These are phyloP conservation scores for Yamadazyma conglobata DNA, from an alignment of 1,139 yeast species.

Conservation along the genomic window DNA sequence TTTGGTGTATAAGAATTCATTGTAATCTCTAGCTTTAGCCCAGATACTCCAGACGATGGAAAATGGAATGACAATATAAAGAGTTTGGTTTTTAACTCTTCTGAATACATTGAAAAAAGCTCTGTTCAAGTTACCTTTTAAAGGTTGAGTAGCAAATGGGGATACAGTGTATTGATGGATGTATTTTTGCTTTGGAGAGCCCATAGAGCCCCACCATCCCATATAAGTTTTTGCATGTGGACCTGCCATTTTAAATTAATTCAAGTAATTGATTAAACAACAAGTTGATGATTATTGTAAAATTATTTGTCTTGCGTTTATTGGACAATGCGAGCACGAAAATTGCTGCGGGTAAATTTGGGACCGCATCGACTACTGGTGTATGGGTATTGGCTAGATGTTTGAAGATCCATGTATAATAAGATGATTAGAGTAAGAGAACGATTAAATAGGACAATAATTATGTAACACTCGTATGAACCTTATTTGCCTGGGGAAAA, in stretches of 20 bases:
- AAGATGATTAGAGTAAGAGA: too few relatives aligned
- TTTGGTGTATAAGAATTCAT: slow-evolving; percentile 93
- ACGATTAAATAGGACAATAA: too few relatives aligned
- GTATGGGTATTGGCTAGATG: too few relatives aligned
- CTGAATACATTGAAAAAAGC: slow-evolving; percentile 93
- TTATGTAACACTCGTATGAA: too few relatives aligned
- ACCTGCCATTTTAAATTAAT: slow-evolving; percentile 48
- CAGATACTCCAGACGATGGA: slow-evolving; percentile 81
- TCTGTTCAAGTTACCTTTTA: slow-evolving; percentile 81
- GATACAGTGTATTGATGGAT: slow-evolving; percentile 84
- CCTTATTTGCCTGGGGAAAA: too few relatives aligned
- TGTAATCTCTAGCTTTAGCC: slow-evolving; percentile 86
- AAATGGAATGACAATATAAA: slow-evolving; percentile 77
- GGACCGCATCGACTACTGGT: background rate
- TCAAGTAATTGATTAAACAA: slow-evolving; percentile 1
- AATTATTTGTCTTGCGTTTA: slow-evolving; percentile 10
- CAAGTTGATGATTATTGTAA: slow-evolving; percentile 6
- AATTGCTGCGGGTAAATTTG: slow-evolving; percentile 4
- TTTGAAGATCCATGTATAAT: too few relatives aligned
- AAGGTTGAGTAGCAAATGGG: slow-evolving; percentile 90
- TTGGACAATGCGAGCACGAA: slow-evolving; percentile 10
- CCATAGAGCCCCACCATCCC: slow-evolving; percentile 97
- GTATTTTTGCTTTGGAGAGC: slow-evolving; percentile 86
- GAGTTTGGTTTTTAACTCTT: slow-evolving; percentile 84
- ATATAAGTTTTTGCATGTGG: slow-evolving; percentile 62